These are phyloP conservation scores for Pythium aristosporum DNA, from an alignment of 352 stramenopile genomes.

Conservation along the genomic window DNA sequence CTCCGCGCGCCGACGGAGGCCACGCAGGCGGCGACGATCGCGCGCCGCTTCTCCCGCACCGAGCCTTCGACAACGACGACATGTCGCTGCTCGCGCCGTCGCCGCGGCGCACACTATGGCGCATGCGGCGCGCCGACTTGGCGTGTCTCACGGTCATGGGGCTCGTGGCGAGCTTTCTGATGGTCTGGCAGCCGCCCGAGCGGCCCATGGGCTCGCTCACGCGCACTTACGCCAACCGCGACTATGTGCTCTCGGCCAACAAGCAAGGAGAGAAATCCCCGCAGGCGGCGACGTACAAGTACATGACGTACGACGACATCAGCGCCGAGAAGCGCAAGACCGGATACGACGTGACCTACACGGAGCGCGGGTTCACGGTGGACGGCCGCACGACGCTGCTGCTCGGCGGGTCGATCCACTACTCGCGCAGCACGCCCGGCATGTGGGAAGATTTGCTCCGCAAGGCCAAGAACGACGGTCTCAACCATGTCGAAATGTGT, in stretches of 20 bases:
- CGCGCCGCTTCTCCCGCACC: slow-evolving; percentile 4
- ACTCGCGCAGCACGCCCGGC: slow-evolving; percentile 43
- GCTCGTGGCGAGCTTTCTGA: slow-evolving; percentile 54
- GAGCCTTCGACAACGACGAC: neutral
- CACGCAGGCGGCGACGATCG: slow-evolving; percentile 1
- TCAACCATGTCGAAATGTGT: slow-evolving; percentile 80
- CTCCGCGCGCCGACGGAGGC: neutral
- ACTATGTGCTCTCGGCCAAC: neutral
- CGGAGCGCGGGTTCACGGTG: slow-evolving; percentile 55
- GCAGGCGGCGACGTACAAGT: slow-evolving; percentile 24
- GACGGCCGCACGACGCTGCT: slow-evolving; percentile 56
- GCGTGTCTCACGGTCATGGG: slow-evolving; percentile 44
- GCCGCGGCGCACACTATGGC: slow-evolving; percentile 10
- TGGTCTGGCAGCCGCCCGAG: slow-evolving; percentile 39
- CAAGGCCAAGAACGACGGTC: slow-evolving; percentile 66
- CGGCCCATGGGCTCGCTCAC: slow-evolving; percentile 46
- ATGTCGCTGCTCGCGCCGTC: neutral
- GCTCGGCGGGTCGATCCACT: slow-evolving; percentile 70
- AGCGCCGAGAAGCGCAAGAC: slow-evolving; percentile 31
- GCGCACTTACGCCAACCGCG: neutral
- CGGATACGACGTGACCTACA: slow-evolving; percentile 54
- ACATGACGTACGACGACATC: slow-evolving; percentile 66
- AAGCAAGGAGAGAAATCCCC: neutral
- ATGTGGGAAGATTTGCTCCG: slow-evolving; percentile 60
- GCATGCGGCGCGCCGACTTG: slow-evolving; percentile 49